phyloP scores from a whole-genome alignment of 495 filamentous ascomycete species.

The Pyronema domesticum region DNA sequence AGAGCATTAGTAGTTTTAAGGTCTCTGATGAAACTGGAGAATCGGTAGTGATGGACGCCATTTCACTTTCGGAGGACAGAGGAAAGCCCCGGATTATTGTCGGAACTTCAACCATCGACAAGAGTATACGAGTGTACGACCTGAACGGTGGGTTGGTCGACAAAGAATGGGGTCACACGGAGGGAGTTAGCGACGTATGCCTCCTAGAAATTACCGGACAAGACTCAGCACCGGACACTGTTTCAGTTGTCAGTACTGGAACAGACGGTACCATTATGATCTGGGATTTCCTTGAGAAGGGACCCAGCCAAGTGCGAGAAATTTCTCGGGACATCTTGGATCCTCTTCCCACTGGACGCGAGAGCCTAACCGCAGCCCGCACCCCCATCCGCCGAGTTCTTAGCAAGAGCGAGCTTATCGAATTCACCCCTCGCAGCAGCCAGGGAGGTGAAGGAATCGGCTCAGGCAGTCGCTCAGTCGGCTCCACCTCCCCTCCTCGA shows the following conservation, averaged over 20 bases:
- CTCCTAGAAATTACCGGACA: conserved; percentile 42
- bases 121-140: conserved; percentile 82
- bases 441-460: conserved; percentile 33
- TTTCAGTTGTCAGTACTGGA: conserved; percentile 53
- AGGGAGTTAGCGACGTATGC: conserved; percentile 69
- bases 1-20: conserved; percentile 54
- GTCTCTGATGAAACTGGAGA: conserved; percentile 66
- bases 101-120: conserved; percentile 80
- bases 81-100: conserved; percentile 40
- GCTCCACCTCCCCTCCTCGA: conserved; percentile 47
- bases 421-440: conserved; percentile 32
- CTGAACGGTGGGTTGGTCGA: conserved; percentile 56
- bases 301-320: conserved; percentile 31
- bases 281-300: conserved; percentile 35
- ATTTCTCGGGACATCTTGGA: conserved; percentile 1
- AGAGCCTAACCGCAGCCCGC: conserved; percentile 33
- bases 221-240: conserved; percentile 19
- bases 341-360: conserved; percentile 14
- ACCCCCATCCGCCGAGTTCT: conserved; percentile 56
- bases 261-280: conserved; percentile 77
- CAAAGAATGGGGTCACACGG: conserved; percentile 85
- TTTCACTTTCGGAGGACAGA: conserved; percentile 39
- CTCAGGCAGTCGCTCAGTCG: conserved; percentile 15
- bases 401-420: conserved; percentile 58
- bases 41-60: conserved; percentile 60